Evolutionary conservation across 78 protist genomes (phyloP).

Genomic region (Salpingoeca rosetta): DNA sequence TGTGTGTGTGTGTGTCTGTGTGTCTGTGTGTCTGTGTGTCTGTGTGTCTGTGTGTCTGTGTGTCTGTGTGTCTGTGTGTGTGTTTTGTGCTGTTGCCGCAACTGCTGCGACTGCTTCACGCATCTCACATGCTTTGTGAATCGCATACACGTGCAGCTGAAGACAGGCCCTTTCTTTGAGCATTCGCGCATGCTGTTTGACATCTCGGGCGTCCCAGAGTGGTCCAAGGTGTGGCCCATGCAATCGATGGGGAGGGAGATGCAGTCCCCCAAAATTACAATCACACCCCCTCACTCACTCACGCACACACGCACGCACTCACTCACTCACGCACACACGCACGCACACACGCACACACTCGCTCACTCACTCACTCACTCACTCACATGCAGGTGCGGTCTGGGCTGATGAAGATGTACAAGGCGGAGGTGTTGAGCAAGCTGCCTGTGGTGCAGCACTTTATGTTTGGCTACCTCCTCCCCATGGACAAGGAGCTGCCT

Average conservation of each 20-base stretch:
- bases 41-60: neutral
- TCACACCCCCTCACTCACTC: no score
- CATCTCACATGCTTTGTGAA: no score
- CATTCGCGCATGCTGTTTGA: slow-evolving; percentile 68
- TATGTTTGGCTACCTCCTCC: slow-evolving; percentile 63
- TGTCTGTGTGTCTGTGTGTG: no score
- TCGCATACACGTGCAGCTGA: no score
- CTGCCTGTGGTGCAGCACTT: slow-evolving; percentile 84
- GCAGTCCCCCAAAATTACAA: neutral
- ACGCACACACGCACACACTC: no score
- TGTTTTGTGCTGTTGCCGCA: no score
- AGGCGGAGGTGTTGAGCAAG: slow-evolving; percentile 69
- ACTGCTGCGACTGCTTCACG: neutral
- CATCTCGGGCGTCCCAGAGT: slow-evolving; percentile 36
- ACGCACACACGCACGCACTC: no score
- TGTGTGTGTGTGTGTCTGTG: no score
- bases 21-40: neutral
- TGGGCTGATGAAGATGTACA: slow-evolving; percentile 74
- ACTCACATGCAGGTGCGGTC: neutral
- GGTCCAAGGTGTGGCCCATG: slow-evolving; percentile 55
- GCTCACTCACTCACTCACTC: no score
- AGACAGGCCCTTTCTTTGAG: slow-evolving; percentile 64
- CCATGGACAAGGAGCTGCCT: no score
- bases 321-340: no score
- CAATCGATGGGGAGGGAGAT: slow-evolving; percentile 12